Percentiles rank a stretch among this genome's conserved stretches.
Conservation (phyloP, 306 rosid genomes). For the Pyrus betulifolia region DNA sequence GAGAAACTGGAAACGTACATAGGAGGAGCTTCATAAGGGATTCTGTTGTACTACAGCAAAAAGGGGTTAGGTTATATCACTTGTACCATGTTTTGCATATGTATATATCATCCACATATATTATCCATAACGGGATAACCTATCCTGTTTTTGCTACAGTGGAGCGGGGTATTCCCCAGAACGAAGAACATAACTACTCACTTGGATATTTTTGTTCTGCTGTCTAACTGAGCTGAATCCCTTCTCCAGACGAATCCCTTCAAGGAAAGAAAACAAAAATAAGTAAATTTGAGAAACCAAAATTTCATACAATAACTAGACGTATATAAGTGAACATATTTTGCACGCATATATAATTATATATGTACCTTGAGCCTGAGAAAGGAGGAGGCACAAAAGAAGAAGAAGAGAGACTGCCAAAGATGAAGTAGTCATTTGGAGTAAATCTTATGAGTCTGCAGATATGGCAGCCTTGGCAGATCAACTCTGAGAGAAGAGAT, state of each 20-base stretch:
- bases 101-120: too few species aligned
- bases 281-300: neutral
- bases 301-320: neutral
- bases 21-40: neutral
- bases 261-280: neutral
- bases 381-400: slow-evolving; percentile 41
- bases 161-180: neutral
- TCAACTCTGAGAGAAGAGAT: neutral
- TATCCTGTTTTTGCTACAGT: neutral
- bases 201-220: slow-evolving; percentile 29
- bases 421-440: slow-evolving; percentile 46
- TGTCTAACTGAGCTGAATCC: slow-evolving; percentile 24
- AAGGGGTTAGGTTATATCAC: too few species aligned
- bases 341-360: neutral
- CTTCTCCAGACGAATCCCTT: slow-evolving; percentile 67
- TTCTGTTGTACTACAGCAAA: neutral
- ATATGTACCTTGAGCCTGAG: slow-evolving; percentile 52
- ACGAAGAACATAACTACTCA: slow-evolving; percentile 11
- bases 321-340: neutral
- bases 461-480: neutral
- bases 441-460: slow-evolving; percentile 4
- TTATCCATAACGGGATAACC: neutral
- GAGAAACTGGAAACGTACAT: neutral
- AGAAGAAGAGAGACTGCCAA: slow-evolving; percentile 45
- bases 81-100: too few species aligned